These are phyloP conservation scores for Clonostachys rosea DNA, from an alignment of 2,329 filamentous ascomycete species.

Conservation along the genomic window DNA sequence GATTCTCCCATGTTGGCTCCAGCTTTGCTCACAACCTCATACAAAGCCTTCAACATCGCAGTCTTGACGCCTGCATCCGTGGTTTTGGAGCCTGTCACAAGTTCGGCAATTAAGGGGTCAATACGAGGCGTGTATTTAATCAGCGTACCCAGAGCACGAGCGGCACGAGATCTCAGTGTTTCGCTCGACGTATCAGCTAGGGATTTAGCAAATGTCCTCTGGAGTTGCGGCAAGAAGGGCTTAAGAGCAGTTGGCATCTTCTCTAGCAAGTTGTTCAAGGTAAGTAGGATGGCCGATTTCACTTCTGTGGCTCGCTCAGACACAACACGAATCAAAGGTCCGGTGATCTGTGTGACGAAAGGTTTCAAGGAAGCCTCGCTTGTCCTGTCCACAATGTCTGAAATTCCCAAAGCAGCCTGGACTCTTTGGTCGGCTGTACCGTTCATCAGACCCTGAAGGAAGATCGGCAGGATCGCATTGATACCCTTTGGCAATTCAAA, in stretches of 20 bases:
- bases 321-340: slow-evolving; percentile 94
- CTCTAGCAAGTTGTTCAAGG: slow-evolving; percentile 89
- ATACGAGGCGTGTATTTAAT: slow-evolving; percentile 95
- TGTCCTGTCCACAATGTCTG: slow-evolving; percentile 91
- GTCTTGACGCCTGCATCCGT: slow-evolving; percentile 78
- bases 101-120: slow-evolving; percentile 85
- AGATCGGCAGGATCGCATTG: slow-evolving; percentile 92
- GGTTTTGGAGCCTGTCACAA: slow-evolving; percentile 95
- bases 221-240: slow-evolving; percentile 93
- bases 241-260: slow-evolving; percentile 96
- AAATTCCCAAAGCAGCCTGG: slow-evolving; percentile 87
- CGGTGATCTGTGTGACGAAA: slow-evolving; percentile 96
- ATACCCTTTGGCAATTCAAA: slow-evolving; percentile 95
- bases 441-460: slow-evolving; percentile 97
- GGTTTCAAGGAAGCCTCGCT: slow-evolving; percentile 84
- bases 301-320: slow-evolving; percentile 95
- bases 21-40: slow-evolving; percentile 93
- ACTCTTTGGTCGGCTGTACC: slow-evolving; percentile 89
- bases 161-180: slow-evolving; percentile 78
- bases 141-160: slow-evolving; percentile 88
- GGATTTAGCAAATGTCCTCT: slow-evolving; percentile 94
- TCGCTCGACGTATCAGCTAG: slow-evolving; percentile 92
- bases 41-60: slow-evolving; percentile 95
- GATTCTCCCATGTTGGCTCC: slow-evolving; percentile 91
- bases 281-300: slow-evolving; percentile 89